phyloP scores from a whole-genome alignment of 1,284 basidiomycete species.

The Cutaneotrichosporon sp. region DNA sequence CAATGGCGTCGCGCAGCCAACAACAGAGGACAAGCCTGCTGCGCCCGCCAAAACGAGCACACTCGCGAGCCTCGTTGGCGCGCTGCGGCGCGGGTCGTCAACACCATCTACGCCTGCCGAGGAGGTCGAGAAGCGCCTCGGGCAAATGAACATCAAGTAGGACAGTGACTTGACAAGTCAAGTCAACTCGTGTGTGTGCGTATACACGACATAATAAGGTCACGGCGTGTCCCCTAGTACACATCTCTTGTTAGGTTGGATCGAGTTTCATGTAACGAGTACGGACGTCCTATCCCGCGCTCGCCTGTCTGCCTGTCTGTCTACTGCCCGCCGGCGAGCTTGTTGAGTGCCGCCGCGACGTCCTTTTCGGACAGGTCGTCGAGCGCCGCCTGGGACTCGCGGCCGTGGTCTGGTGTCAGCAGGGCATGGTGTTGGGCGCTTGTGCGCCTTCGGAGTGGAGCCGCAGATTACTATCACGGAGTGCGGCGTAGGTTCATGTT shows the following conservation, averaged over 20 bases:
- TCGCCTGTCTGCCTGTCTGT: neutral
- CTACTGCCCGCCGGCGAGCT: conserved; percentile 31
- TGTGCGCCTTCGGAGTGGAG: no score
- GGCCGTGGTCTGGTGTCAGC: conserved; percentile 39
- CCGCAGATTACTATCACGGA: no score
- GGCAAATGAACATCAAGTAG: neutral
- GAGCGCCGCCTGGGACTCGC: conserved; percentile 39
- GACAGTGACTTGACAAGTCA: no score
- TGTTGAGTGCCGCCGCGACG: conserved; percentile 35
- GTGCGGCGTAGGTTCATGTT: no score
- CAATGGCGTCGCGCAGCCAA: no score
- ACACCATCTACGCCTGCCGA: neutral
- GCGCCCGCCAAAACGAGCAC: neutral
- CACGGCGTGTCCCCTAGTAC: no score
- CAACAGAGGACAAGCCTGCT: no score
- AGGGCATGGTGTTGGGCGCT: no score
- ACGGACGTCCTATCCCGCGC: neutral
- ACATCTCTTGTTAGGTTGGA: neutral
- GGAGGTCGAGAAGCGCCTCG: neutral
- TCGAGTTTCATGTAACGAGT: neutral
- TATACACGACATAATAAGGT: no score
- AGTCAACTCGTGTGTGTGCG: no score
- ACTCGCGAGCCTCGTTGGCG: neutral
- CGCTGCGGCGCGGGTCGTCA: neutral
- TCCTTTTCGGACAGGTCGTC: conserved; percentile 42